Evolutionary conservation across 805 yeast species (phyloP).

Genomic region (Saccharomycopsis fermentans): DNA sequence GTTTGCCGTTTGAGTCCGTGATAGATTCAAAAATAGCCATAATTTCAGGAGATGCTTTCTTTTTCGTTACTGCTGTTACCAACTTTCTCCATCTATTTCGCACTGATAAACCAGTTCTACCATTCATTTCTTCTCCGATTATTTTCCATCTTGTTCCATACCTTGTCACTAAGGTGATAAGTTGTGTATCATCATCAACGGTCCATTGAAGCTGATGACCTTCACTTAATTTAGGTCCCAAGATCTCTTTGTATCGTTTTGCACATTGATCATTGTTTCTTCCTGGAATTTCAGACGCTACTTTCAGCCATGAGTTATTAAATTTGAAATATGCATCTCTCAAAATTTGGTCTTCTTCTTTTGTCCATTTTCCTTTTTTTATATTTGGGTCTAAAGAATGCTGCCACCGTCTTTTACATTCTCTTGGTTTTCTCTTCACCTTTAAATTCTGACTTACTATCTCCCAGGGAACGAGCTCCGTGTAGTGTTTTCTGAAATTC

Average conservation of each 20-base stretch:
- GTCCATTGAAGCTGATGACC: conserved; percentile 77
- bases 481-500: not conserved
- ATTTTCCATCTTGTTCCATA: conserved; percentile 88
- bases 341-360: conserved; percentile 62
- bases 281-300: conserved; percentile 65
- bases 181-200: conserved; percentile 58
- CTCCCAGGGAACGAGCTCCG: conserved; percentile 54
- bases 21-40: conserved; percentile 43
- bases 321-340: conserved; percentile 51
- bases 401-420: conserved; percentile 81
- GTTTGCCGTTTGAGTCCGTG: not conserved
- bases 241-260: conserved; percentile 77
- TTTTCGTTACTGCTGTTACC: conserved; percentile 63
- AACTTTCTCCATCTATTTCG: conserved; percentile 89
- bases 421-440: conserved; percentile 56
- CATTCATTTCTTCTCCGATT: conserved; percentile 57
- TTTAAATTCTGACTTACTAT: conserved; percentile 31
- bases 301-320: conserved; percentile 84
- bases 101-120: conserved; percentile 83
- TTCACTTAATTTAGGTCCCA: conserved; percentile 66
- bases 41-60: conserved; percentile 46
- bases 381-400: conserved; percentile 76
- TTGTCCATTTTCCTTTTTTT: conserved; percentile 80
- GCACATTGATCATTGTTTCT: conserved; percentile 95
- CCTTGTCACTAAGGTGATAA: conserved; percentile 56